Percentiles rank a stretch among this genome's conserved stretches.
Evolutionary conservation across 148 eudicot species (phyloP).

Genomic region (Agrostemma githago): DNA sequence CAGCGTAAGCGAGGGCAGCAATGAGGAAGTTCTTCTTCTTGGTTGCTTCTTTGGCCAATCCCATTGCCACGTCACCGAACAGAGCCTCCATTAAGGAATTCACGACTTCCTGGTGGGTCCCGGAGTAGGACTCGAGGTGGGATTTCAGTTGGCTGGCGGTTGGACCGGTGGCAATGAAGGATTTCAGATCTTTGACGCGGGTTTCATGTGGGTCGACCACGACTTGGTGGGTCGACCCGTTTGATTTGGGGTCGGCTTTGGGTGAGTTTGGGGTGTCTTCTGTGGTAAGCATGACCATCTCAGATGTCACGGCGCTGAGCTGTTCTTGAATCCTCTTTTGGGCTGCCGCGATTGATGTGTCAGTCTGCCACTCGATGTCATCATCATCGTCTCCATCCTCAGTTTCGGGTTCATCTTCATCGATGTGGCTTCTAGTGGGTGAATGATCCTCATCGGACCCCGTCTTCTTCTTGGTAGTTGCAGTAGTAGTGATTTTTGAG

Average conservation of each 20-base stretch:
- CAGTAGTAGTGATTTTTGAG: slow-evolving; percentile 23
- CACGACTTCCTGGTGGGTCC: slow-evolving; percentile 43
- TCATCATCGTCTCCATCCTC: slow-evolving; percentile 47
- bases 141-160: slow-evolving; percentile 47
- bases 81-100: slow-evolving; percentile 54
- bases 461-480: slow-evolving; percentile 46
- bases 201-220: slow-evolving; percentile 22
- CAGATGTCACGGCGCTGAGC: slow-evolving; percentile 68
- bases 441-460: slow-evolving; percentile 69
- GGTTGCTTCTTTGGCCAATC: slow-evolving; percentile 47
- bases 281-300: slow-evolving; percentile 74
- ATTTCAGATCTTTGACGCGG: slow-evolving; percentile 45
- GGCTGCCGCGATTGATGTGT: slow-evolving; percentile 68
- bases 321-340: slow-evolving; percentile 64
- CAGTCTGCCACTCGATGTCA: slow-evolving; percentile 69
- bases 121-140: slow-evolving; percentile 38
- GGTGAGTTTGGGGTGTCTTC: slow-evolving; percentile 44
- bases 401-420: slow-evolving; percentile 31
- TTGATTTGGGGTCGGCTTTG: slow-evolving; percentile 21
- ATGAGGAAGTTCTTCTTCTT: slow-evolving; percentile 50
- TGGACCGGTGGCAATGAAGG: slow-evolving; percentile 33
- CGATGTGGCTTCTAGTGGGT: slow-evolving; percentile 46
- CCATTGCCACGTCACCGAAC: slow-evolving; percentile 47
- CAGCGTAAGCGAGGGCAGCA: slow-evolving; percentile 40
- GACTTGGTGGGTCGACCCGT: slow-evolving; percentile 6